Percentiles rank a stretch among this genome's conserved stretches.
Evolutionary conservation across 176 grass and related monocot species (phyloP).

Genomic region (Metroxylon sagu): DNA sequence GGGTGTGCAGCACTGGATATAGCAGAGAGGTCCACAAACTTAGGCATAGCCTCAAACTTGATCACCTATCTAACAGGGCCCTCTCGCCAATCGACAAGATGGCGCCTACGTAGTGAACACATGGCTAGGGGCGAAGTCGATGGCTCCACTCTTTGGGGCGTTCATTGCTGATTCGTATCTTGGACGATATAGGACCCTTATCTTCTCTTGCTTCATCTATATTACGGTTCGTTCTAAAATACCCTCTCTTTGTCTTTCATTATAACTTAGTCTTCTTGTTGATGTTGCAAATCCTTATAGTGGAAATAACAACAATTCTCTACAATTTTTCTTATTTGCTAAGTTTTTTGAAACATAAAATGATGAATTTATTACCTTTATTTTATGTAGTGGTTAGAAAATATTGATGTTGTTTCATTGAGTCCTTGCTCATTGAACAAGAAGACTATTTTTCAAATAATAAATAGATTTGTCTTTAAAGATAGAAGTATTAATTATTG

Average conservation of each 20-base stretch:
- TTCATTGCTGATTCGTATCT: constrained; percentile 56
- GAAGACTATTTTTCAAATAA: too few species aligned
- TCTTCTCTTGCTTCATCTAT: constrained; percentile 49
- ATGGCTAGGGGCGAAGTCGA: constrained; percentile 44
- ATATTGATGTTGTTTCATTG: too few species aligned
- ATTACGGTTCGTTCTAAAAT: constrained; percentile 17
- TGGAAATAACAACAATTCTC: too few species aligned
- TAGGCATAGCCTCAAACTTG: constrained; percentile 51
- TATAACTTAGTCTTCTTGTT: too few species aligned
- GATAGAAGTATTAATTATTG: too few species aligned
- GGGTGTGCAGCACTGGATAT: constrained; percentile 38
- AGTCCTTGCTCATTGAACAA: too few species aligned
- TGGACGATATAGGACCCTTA: constrained; percentile 43
- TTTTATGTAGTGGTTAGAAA: too few species aligned
- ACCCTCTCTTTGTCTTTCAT: neutral
- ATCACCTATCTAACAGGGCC: constrained; percentile 65
- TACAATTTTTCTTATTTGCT: too few species aligned
- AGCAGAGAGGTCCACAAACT: constrained; percentile 59
- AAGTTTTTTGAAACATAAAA: too few species aligned
- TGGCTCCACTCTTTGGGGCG: constrained; percentile 46
- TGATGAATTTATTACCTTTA: too few species aligned
- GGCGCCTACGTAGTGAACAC: constrained; percentile 43
- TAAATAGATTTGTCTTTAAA: too few species aligned
- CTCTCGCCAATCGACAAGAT: constrained; percentile 33
- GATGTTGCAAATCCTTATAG: too few species aligned